These are phyloP conservation scores for Mycena crocata DNA, from an alignment of 768 basidiomycete species.

Conservation along the genomic window DNA sequence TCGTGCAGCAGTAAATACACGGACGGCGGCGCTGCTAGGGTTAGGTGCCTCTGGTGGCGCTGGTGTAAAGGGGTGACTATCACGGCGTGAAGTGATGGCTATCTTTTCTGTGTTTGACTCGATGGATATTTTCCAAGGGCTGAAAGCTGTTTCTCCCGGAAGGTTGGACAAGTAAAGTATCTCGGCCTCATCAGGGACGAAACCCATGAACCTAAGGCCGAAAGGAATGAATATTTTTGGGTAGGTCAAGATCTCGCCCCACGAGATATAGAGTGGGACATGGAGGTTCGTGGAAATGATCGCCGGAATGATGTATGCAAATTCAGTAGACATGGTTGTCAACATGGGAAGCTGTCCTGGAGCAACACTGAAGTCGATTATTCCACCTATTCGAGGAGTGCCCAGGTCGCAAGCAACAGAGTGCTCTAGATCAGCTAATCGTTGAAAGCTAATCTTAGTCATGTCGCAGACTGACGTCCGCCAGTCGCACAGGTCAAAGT, in stretches of 20 bases:
- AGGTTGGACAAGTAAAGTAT: neutral
- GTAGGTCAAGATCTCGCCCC: neutral
- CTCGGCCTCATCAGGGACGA: neutral
- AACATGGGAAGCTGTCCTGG: neutral
- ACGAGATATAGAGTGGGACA: neutral
- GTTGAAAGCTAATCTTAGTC: neutral
- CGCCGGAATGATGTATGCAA: neutral
- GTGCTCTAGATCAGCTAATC: constrained; percentile 1
- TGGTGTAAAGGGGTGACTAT: neutral
- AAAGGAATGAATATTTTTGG: neutral
- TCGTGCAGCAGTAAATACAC: neutral
- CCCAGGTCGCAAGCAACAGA: constrained; percentile 1
- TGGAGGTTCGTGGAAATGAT: neutral
- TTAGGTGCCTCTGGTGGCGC: neutral
- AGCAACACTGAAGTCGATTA: constrained; percentile 7
- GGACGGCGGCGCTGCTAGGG: neutral
- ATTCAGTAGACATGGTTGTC: neutral
- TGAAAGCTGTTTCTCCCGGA: neutral
- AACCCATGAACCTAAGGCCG: neutral
- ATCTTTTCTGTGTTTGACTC: neutral
- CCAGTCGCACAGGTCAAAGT: neutral
- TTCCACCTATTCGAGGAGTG: constrained; percentile 12
- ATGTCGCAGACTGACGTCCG: neutral
- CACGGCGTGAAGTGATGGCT: neutral
- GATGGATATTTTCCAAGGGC: neutral